Evolutionary conservation across 345 rosid genomes (phyloP).

Genomic region (Ceriops tagal): DNA sequence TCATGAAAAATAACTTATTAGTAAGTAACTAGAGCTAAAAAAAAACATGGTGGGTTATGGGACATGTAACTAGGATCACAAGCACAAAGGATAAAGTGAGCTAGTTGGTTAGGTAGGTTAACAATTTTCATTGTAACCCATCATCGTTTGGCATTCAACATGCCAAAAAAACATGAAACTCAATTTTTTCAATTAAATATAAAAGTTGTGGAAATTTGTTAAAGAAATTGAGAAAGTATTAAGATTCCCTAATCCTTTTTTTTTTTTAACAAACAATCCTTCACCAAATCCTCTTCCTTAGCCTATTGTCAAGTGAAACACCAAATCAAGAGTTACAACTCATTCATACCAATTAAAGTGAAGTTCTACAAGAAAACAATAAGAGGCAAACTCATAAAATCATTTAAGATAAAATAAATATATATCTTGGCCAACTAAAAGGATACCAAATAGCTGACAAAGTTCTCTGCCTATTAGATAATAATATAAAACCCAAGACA

Average conservation of each 20-base stretch:
- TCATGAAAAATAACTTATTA: no score
- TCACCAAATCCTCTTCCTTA: constrained; percentile 82
- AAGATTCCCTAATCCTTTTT: neutral
- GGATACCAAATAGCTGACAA: no score
- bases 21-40: no score
- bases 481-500: no score
- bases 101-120: no score
- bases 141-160: neutral
- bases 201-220: no score
- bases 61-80: no score
- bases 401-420: neutral
- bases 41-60: no score
- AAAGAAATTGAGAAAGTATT: neutral
- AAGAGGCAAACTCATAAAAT: neutral
- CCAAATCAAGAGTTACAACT: neutral
- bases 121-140: neutral
- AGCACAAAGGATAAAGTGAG: no score
- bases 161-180: neutral
- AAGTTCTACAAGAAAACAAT: neutral
- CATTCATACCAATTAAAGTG: neutral
- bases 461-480: no score
- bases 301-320: constrained; percentile 73
- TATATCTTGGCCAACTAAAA: neutral
- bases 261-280: neutral
- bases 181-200: neutral